Percentiles rank a stretch among this genome's conserved stretches.
Evolutionary conservation across 2,329 filamentous ascomycete genomes (phyloP).

Genomic region (Dactylellina sp.): DNA sequence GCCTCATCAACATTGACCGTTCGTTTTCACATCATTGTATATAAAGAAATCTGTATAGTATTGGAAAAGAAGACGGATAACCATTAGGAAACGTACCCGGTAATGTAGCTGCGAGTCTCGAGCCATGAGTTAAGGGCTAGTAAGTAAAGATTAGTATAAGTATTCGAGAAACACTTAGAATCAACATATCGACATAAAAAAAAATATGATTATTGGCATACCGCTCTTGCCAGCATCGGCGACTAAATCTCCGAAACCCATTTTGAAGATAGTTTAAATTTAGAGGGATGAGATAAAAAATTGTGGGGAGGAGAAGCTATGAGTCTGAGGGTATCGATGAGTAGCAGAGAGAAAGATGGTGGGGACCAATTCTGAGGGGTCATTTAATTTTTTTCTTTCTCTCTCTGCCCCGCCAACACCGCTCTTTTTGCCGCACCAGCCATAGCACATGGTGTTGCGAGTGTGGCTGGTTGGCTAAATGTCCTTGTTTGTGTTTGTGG

Average conservation of each 20-base stretch:
- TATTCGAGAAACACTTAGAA: constrained; percentile 18
- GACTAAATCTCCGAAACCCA: constrained; percentile 78
- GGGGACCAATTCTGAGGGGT: constrained; percentile 31
- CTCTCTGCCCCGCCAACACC: constrained; percentile 38
- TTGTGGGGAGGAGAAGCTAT: neutral
- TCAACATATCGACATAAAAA: constrained; percentile 15
- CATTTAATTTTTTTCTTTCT: constrained; percentile 26
- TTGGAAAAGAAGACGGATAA: constrained; percentile 31
- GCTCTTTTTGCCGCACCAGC: constrained; percentile 1
- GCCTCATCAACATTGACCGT: constrained; percentile 94
- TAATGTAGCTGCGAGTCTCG: constrained; percentile 81
- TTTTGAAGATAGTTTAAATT: constrained; percentile 64
- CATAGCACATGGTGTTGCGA: constrained; percentile 9
- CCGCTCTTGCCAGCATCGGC: constrained; percentile 73
- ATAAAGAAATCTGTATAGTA: constrained; percentile 24
- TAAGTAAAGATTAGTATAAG: constrained; percentile 18
- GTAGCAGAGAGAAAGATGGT: constrained; percentile 10
- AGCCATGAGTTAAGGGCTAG: constrained; percentile 75
- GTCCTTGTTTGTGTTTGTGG: constrained; percentile 23
- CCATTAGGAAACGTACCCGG: constrained; percentile 74
- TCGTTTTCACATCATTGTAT: constrained; percentile 77
- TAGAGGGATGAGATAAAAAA: neutral
- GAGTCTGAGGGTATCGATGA: constrained; percentile 8
- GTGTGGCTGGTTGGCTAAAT: constrained; percentile 29
- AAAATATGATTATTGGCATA: constrained; percentile 63